Base-by-base conservation (phyloP, 257 asterid species). In the Sherardia arvensis region DNA sequence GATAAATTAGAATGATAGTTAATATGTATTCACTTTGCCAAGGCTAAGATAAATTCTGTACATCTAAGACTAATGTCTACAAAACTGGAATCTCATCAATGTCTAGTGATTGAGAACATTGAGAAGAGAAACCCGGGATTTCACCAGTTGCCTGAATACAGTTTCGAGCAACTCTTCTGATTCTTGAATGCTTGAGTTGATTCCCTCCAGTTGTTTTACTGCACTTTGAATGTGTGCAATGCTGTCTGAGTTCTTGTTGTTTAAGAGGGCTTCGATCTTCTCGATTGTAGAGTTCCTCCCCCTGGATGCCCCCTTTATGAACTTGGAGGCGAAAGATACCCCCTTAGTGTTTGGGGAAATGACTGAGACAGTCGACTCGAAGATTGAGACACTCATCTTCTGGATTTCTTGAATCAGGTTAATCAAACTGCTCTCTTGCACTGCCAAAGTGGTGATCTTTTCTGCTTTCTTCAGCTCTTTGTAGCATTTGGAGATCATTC, bases 261-360 rank as follows among this genome's bases (percentile, higher is more conserved):
- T 43, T 1, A 43, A 43, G 20, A 43, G n/a, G 21, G 51, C 51
- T 43, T 43, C 51, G 21, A 43, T 43, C 30, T 64, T 53, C 23
- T 49, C 9, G 10, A 49, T 49, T 30, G 27, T 36, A 2, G 60
- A 14, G 12, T 38, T 38, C 18, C 14, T 38, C 47, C 12, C 15
- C 29, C 2, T 53, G 36, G 47, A 38, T 22, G 20, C 30, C 30
- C 23, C 51, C 29, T 57, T 20, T 14, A 67, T 23, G 51, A 81
- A 36, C 47, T 62, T 73, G 8, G 90, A 77, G 40, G 75, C 57
- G 29, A 71, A 62, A 11, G 80, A 66, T 78, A 69, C 71, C 4
- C 63, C 75, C 23, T 64, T 15, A 4, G 26, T 55, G 7, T 56
- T 29, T 17, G 32, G 18, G 34, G 74, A 80, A 56, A 78, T 17